These are phyloP conservation scores for Rubroboletus satanas DNA, from an alignment of 768 basidiomycete genomes.

Conservation along the genomic window DNA sequence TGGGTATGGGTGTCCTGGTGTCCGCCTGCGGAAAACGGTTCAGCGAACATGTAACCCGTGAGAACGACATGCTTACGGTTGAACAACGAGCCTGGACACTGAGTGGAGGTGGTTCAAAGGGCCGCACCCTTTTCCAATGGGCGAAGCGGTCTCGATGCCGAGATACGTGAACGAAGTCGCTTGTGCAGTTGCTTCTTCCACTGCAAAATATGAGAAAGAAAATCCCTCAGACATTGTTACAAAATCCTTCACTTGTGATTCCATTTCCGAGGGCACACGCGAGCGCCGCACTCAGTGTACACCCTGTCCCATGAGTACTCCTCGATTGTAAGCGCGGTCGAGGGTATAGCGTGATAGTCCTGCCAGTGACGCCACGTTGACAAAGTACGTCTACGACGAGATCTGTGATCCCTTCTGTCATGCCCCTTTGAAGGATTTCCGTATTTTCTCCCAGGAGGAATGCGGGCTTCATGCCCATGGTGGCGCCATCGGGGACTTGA, in stretches of 20 bases:
- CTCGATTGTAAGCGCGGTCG: constrained; percentile 60
- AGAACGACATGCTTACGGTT: constrained; percentile 44
- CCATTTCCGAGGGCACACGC: constrained; percentile 60
- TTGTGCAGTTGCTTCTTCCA: constrained; percentile 52
- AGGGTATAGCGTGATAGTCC: constrained; percentile 47
- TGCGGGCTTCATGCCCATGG: constrained; percentile 40
- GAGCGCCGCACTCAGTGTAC: constrained; percentile 84
- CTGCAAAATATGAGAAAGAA: constrained; percentile 29
- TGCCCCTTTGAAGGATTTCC: constrained; percentile 49
- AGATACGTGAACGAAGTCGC: constrained; percentile 71
- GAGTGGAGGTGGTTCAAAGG: constrained; percentile 86
- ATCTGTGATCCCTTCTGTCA: constrained; percentile 8
- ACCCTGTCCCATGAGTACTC: constrained; percentile 90
- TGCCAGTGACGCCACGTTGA: constrained; percentile 26
- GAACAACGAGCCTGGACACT: constrained; percentile 44
- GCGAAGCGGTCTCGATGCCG: constrained; percentile 65
- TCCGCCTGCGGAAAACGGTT: constrained; percentile 42
- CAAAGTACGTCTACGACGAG: constrained; percentile 67
- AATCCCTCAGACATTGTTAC: not conserved
- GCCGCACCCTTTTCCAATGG: constrained; percentile 73
- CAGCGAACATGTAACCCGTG: not conserved
- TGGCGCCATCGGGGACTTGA: constrained; percentile 22
- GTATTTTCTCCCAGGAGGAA: constrained; percentile 52
- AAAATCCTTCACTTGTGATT: constrained; percentile 34
- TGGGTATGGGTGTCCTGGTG: constrained; percentile 59